These are phyloP conservation scores for Heterobasidion parviporum DNA, from an alignment of 1,284 basidiomycete genomes.

Conservation along the genomic window DNA sequence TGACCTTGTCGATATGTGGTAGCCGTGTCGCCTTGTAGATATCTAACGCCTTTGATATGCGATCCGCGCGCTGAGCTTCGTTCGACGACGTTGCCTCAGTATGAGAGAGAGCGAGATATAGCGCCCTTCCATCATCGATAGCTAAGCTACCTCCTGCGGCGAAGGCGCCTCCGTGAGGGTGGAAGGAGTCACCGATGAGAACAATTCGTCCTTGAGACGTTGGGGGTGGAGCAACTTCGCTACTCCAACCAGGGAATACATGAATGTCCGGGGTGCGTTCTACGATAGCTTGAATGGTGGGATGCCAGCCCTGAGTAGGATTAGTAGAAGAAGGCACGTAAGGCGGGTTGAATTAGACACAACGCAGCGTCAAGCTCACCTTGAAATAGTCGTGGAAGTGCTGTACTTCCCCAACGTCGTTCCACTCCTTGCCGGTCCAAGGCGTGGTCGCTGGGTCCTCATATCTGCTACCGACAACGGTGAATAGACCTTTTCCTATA, in stretches of 20 bases:
- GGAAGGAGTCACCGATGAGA: neutral
- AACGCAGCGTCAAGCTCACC: neutral
- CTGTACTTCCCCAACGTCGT: neutral
- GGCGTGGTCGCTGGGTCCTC: neutral
- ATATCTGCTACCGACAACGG: neutral
- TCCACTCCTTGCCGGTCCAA: neutral
- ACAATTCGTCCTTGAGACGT: neutral
- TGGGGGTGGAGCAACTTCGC: neutral
- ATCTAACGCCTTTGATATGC: neutral
- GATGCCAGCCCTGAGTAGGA: neutral
- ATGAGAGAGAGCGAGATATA: neutral
- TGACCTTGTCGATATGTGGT: neutral
- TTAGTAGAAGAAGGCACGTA: neutral
- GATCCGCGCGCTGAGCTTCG: neutral
- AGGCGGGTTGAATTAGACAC: neutral
- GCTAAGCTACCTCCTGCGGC: neutral
- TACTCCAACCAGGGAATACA: neutral
- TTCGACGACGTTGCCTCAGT: neutral
- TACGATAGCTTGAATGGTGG: neutral
- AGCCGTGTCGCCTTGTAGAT: neutral
- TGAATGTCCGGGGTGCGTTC: neutral
- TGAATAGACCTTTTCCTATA: neutral
- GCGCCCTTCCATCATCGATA: neutral
- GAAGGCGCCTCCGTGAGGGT: neutral
- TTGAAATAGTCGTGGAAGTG: neutral